Conservation (phyloP, 192 early-diverging fungal species). For the Phycomyces nitens region DNA sequence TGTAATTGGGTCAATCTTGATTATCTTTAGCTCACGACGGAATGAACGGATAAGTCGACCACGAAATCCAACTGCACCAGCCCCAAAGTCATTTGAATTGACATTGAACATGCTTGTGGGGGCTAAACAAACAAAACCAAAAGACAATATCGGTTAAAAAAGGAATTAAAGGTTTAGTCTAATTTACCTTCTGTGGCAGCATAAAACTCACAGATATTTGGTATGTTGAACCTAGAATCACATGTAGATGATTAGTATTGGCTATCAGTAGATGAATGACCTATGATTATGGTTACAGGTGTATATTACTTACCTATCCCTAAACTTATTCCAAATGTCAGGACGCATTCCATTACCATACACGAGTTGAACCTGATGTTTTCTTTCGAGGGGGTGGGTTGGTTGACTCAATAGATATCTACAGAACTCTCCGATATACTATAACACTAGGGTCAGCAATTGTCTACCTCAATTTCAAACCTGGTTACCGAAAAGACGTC, state of each 20-base stretch:
- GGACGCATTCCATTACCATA: constrained; percentile 70
- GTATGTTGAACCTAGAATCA: constrained; percentile 50
- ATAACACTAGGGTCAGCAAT: not conserved
- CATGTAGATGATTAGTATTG: not conserved
- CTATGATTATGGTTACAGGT: not conserved
- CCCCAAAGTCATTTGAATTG: constrained; percentile 43
- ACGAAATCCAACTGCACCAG: constrained; percentile 61
- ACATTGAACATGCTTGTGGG: constrained; percentile 43
- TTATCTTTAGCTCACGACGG: constrained; percentile 41
- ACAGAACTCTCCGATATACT: constrained; percentile 70
- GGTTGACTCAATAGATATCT: constrained; percentile 59
- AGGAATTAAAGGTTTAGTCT: not conserved
- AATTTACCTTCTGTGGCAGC: constrained; percentile 62
- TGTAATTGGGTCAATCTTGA: constrained; percentile 55
- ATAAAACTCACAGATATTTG: constrained; percentile 63
- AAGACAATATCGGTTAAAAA: not conserved
- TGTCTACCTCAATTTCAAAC: not conserved
- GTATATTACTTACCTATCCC: constrained; percentile 25
- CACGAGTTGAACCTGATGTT: constrained; percentile 50
- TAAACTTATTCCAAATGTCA: constrained; percentile 64
- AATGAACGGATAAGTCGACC: constrained; percentile 35
- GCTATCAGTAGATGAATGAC: not conserved
- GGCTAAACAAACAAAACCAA: constrained; percentile 5
- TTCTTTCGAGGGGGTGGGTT: constrained; percentile 42
- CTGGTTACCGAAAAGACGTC: constrained; percentile 40